Conservation (phyloP, 164 flowering plant genomes). For the Liquidambar formosana region DNA sequence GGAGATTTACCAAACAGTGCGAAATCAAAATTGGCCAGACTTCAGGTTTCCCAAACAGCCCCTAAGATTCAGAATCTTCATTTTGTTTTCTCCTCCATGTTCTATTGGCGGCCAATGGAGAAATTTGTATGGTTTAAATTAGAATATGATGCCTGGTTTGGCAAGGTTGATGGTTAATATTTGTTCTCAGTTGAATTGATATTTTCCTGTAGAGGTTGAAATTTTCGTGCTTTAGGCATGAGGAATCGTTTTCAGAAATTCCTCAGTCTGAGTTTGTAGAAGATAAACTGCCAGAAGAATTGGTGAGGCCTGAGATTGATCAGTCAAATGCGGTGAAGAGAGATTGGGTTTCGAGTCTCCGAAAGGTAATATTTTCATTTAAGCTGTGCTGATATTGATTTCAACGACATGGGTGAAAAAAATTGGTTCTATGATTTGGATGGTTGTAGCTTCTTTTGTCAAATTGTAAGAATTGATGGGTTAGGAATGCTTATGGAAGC, state of each 20-base stretch:
- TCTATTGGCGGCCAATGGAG: not conserved
- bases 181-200: not conserved
- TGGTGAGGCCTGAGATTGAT: not conserved
- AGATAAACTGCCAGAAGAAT: conserved; percentile 6
- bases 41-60: no score
- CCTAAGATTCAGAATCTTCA: not conserved
- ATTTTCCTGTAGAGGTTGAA: conserved; percentile 16
- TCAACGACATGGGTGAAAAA: not conserved
- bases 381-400: not conserved
- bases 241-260: not conserved
- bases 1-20: no score
- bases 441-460: no score
- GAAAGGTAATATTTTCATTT: conserved; percentile 5
- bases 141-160: no score
- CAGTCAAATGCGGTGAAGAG: conserved; percentile 3
- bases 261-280: conserved; percentile 6
- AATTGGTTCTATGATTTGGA: no score
- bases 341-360: conserved; percentile 4
- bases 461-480: no score
- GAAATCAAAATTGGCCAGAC: no score
- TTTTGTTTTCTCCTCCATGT: not conserved
- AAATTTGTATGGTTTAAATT: not conserved
- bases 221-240: conserved; percentile 17
- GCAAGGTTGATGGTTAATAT: not conserved
- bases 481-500: no score